Evolutionary conservation across 225 moss, liverwort and hornwort species (phyloP).

Genomic region (Pseudoscleropodium purum): DNA sequence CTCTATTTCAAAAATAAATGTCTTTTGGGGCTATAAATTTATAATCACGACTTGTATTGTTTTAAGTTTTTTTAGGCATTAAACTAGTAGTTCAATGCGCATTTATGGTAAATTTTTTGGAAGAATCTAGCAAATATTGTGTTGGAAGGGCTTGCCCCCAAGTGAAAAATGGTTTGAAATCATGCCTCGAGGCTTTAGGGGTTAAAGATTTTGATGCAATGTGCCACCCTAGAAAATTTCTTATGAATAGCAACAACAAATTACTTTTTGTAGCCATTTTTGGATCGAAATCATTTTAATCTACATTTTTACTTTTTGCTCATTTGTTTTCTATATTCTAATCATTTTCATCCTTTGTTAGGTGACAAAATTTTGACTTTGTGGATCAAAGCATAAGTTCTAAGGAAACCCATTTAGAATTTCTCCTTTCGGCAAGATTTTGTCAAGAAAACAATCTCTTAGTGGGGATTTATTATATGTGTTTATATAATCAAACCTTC

Average conservation of each 20-base stretch:
- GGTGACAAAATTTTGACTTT: too few species aligned
- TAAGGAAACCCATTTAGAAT: background rate
- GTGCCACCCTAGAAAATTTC: fast-evolving
- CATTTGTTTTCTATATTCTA: background rate
- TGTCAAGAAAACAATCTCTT: background rate
- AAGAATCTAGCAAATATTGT: background rate
- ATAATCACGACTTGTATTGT: fast-evolving
- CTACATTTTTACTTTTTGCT: fast-evolving
- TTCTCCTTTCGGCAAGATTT: background rate
- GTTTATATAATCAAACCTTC: background rate
- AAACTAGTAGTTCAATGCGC: too few species aligned
- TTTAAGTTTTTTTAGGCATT: background rate
- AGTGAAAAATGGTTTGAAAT: background rate
- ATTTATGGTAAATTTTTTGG: background rate
- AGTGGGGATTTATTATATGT: background rate
- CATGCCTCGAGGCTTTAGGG: background rate
- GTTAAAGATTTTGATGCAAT: background rate
- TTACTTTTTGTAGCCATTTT: background rate
- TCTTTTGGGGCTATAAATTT: background rate
- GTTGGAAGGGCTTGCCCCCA: fast-evolving
- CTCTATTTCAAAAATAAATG: background rate
- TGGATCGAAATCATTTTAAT: background rate
- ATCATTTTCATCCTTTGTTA: background rate
- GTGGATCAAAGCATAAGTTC: background rate
- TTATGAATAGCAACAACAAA: background rate